Conservation (phyloP, 352 stramenopile species). For the Pythium dissotocum region DNA sequence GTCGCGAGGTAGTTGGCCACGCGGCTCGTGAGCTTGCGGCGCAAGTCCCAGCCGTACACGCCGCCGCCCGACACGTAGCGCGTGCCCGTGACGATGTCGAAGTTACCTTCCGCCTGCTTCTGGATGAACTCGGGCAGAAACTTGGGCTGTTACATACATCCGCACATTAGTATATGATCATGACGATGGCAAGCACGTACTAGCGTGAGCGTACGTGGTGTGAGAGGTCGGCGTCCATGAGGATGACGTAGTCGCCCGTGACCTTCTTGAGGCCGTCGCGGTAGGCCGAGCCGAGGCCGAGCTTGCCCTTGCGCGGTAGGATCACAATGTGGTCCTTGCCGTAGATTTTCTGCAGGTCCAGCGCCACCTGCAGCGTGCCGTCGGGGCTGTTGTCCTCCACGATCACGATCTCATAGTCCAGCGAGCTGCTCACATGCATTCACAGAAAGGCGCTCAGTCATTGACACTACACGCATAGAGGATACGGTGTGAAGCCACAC, state of each 20-base stretch:
- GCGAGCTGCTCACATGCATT: constrained; percentile 41
- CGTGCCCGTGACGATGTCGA: constrained; percentile 97
- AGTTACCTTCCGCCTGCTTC: constrained; percentile 70
- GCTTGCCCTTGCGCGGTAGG: constrained; percentile 93
- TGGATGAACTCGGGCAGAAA: constrained; percentile 95
- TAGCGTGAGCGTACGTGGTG: constrained; percentile 87
- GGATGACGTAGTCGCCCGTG: constrained; percentile 94
- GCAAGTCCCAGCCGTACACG: constrained; percentile 96
- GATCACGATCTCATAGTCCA: constrained; percentile 96
- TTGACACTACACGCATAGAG: background rate
- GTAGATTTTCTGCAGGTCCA: constrained; percentile 90
- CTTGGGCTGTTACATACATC: constrained; percentile 78
- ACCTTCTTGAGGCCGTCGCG: constrained; percentile 93
- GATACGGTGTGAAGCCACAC: background rate
- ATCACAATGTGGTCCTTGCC: constrained; percentile 92
- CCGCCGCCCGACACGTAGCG: constrained; percentile 93
- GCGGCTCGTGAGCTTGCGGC: constrained; percentile 95
- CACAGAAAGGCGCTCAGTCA: too few species aligned
- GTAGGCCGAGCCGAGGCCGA: constrained; percentile 97
- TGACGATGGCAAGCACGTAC: background rate
- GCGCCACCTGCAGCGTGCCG: constrained; percentile 93
- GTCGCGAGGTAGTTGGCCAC: constrained; percentile 98
- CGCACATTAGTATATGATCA: background rate
- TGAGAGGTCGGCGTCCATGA: constrained; percentile 99
- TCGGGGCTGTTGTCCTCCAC: constrained; percentile 98